Conservation (phyloP, 1,284 basidiomycete genomes). For the Trametes versicolor region DNA sequence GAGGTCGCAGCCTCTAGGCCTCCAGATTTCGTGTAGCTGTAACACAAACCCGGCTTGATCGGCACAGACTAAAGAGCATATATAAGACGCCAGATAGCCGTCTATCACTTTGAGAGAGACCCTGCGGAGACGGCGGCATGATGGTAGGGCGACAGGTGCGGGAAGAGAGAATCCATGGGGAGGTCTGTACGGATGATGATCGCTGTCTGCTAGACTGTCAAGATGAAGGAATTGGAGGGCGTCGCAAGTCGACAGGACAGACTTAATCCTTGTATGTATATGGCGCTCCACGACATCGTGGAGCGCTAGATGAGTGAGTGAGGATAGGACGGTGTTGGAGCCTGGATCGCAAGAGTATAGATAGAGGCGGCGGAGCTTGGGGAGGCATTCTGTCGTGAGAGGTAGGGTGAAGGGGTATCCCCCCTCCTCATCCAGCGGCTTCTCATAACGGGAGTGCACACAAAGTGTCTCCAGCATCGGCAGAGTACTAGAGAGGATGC, state of each 20-base stretch:
- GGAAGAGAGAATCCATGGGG: neutral
- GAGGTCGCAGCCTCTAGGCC: too few relatives aligned
- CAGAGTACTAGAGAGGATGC: neutral
- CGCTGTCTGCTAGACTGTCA: neutral
- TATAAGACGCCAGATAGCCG: neutral
- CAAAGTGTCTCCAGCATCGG: neutral
- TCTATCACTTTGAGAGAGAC: neutral
- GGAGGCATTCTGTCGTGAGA: neutral
- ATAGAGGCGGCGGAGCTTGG: neutral
- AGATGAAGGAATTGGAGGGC: neutral
- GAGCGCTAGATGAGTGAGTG: slow-evolving; percentile 5
- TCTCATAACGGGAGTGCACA: neutral
- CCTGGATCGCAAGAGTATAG: neutral
- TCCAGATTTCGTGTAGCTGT: neutral
- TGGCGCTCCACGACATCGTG: too few relatives aligned
- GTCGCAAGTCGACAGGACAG: neutral
- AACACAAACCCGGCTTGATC: neutral
- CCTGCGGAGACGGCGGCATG: neutral
- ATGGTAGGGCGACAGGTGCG: neutral
- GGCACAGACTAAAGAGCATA: neutral
- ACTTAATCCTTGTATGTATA: neutral
- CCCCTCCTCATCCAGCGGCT: neutral
- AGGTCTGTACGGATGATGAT: neutral
- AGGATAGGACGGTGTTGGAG: neutral
- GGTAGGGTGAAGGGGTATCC: neutral